Evolutionary conservation across 192 early-diverging fungal genomes (phyloP).

Genomic region (Spinellus fusiger): DNA sequence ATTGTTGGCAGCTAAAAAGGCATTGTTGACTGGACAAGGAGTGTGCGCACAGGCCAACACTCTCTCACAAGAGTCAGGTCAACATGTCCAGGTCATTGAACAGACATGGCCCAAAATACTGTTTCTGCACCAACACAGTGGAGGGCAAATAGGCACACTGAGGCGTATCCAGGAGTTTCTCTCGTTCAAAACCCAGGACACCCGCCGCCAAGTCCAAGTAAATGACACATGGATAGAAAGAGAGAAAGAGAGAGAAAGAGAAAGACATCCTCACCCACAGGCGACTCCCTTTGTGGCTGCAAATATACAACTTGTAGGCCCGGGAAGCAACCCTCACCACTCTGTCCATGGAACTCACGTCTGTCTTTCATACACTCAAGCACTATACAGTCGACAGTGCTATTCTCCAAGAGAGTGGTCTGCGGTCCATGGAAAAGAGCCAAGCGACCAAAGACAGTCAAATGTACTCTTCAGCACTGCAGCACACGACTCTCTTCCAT

Average conservation of each 20-base stretch:
- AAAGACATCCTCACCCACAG: neutral
- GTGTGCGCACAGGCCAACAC: slow-evolving; percentile 26
- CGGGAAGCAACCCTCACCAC: slow-evolving; percentile 13
- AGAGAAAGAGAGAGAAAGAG: neutral
- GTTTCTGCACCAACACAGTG: slow-evolving; percentile 26
- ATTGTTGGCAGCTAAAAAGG: slow-evolving; percentile 27
- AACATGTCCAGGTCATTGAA: slow-evolving; percentile 23
- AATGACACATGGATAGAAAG: neutral
- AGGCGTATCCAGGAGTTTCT: slow-evolving; percentile 23
- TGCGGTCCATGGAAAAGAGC: neutral
- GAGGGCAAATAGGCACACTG: slow-evolving; percentile 16
- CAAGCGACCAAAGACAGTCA: neutral
- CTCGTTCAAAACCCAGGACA: neutral
- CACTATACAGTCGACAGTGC: slow-evolving; percentile 16
- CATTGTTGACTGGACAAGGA: slow-evolving; percentile 15
- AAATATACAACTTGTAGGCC: slow-evolving; percentile 8
- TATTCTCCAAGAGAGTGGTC: slow-evolving; percentile 17
- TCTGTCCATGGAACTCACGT: slow-evolving; percentile 15
- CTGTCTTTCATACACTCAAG: slow-evolving; percentile 23
- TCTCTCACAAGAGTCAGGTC: slow-evolving; percentile 10
- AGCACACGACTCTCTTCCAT: slow-evolving; percentile 18
- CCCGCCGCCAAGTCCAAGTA: slow-evolving; percentile 19
- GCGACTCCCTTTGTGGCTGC: no score
- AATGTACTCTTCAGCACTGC: neutral
- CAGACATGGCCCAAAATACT: slow-evolving; percentile 24